Evolutionary conservation across 179 eudicot species (phyloP), one percentile per base, ranked within the genome.

Genomic region (Heliamphora pulchella): DNA sequence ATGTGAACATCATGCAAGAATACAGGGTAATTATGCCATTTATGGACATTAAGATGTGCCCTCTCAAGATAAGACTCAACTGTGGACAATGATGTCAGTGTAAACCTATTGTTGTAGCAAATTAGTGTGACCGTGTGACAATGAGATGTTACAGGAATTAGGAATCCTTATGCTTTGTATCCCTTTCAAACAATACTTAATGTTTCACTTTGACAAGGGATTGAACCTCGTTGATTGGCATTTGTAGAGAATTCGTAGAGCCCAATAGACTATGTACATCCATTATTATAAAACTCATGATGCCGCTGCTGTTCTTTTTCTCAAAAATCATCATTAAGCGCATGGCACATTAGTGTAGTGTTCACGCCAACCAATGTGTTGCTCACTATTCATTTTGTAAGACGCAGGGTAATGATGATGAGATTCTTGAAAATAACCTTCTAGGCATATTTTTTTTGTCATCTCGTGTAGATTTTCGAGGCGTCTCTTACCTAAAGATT

Each of bases 141-240:
- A 41, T 63, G 50, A 78, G 80, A 63, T 63, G 22, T 77, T 62
- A 18, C 71, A 47, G 18, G 20, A 6, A 58, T 44, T 75, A 39
- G 22, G 31, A 39, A 64, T 62, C 62, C 72, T 64, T 22, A 48
- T 15, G 61, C 72, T 2, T 48, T 51, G 48, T 11, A 62, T 13
- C 53, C 53, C 43, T 77, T 65, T 31, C 31, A 31, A 31, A 31
- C 31, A 31, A 31, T 31, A 31, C 31, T 31, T 31, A 31, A 31
- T 31, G 31, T 31, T 31, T 31, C 31, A 31, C 31, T 31, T 31
- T 31, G 31, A 31, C 31, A 31, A 31, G 31, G 31, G 31, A 31
- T 31, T 31, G 31, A 31, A 31, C 31, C 31, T 31, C 31, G 0
- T 31, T 31, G 31, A 31, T 31, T 31, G 31, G 31, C 0, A 31